Percentiles rank a stretch among this genome's conserved stretches.
Evolutionary conservation across 1,284 basidiomycete genomes (phyloP).

Genomic region (Polyporus tsugae): DNA sequence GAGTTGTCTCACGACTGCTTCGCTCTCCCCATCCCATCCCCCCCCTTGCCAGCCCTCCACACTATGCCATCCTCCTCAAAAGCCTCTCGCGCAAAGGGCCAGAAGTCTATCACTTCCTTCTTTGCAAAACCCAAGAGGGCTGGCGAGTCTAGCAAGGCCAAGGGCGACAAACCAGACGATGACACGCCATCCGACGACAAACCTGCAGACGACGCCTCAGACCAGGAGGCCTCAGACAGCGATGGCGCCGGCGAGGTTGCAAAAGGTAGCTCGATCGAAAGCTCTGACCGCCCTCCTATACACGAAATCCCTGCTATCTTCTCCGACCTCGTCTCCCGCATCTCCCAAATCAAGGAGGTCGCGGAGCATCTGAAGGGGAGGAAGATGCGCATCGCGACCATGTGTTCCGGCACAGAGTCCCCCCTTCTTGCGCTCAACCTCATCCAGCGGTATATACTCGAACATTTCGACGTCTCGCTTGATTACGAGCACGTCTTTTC

Average conservation of each 20-base stretch:
- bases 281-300: constrained; percentile 82
- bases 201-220: constrained; percentile 16
- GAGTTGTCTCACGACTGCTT: constrained; percentile 12
- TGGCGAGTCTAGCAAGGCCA: constrained; percentile 22
- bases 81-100: constrained; percentile 48
- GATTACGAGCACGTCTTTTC: constrained; percentile 94
- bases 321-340: constrained; percentile 78
- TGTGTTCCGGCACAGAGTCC: constrained; percentile 98
- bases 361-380: constrained; percentile 80
- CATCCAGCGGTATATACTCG: constrained; percentile 78
- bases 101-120: constrained; percentile 64
- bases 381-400: constrained; percentile 92
- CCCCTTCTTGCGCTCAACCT: constrained; percentile 91
- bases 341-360: constrained; percentile 74
- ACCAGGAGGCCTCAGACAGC: constrained; percentile 29
- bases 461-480: constrained; percentile 73
- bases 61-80: constrained; percentile 58
- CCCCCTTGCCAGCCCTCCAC: constrained; percentile 16
- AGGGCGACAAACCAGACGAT: constrained; percentile 43
- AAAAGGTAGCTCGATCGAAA: constrained; percentile 50
- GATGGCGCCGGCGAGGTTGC: constrained; percentile 25
- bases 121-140: constrained; percentile 48
- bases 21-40: constrained; percentile 8
- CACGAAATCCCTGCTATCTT: constrained; percentile 87
- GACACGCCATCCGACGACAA: constrained; percentile 24